A percentile compares a stretch with the other conserved stretches of the same genome.
Conservation (phyloP, 2,329 filamentous ascomycete species). For the Penicillium sp. region DNA sequence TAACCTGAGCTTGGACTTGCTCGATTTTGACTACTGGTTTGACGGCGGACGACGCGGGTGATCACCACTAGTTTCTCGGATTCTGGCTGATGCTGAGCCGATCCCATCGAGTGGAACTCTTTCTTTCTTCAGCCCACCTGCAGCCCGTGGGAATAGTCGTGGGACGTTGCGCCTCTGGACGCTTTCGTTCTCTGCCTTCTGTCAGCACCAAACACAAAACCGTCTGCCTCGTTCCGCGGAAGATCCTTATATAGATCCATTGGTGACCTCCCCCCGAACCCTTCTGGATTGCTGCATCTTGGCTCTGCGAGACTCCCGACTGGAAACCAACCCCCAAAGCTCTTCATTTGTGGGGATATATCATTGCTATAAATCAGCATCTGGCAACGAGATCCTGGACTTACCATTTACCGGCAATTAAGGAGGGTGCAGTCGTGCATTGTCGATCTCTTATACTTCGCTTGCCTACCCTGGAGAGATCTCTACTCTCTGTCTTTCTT, state of each 20-base stretch:
- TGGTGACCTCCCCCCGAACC: not conserved
- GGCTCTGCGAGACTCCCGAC: not conserved
- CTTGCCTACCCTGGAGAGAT: no score
- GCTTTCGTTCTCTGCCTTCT: not conserved
- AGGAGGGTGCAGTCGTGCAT: not conserved
- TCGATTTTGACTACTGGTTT: not conserved
- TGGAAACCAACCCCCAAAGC: not conserved
- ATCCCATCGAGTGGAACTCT: not conserved
- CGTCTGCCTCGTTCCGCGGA: conserved; percentile 3
- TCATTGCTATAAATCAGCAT: not conserved
- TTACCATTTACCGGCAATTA: not conserved
- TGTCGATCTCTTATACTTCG: conserved; percentile 3
- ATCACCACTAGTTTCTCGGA: conserved; percentile 4
- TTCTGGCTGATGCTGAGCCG: not conserved
- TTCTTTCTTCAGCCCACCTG: conserved; percentile 1
- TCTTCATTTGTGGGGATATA: not conserved
- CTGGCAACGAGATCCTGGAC: not conserved
- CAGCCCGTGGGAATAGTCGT: conserved; percentile 4
- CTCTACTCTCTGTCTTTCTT: not conserved
- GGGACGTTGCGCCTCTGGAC: not conserved
- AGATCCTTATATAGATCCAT: conserved; percentile 6
- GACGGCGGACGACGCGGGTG: conserved; percentile 8
- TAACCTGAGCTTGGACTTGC: not conserved
- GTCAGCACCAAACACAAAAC: not conserved
- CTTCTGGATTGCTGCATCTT: not conserved